Evolutionary conservation across 768 basidiomycete species (phyloP), one percentile per base, ranked within the genome.

Genomic region (Dioszegia hungarica): DNA sequence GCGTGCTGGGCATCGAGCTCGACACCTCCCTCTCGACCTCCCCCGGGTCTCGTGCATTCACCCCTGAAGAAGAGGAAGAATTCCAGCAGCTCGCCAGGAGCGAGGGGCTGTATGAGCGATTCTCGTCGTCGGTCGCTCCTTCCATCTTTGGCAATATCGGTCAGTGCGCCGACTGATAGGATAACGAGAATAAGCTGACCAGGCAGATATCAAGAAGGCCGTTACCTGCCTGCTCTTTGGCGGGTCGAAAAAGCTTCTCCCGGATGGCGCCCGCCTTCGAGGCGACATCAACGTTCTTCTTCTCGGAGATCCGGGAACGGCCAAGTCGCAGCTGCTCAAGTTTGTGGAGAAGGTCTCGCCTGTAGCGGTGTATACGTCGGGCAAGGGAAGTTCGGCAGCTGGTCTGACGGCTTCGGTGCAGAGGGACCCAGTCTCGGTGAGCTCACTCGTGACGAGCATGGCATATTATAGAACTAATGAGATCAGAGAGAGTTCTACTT

Each of bases 291-390:
- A 99, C 73, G 95, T 99, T 19, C 79, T 99, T 10, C 78, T 98
- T 25, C 83, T 99, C 27, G 95, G 95, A 75, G 95, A 99, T 75
- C 95, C 95, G 8, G 95, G 95, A 78, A 98, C 95, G 14, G 95
- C 95, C 20, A 99, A 99, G 77, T 90, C 87, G 79, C 95, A 99
- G 69, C 79, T 99, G 66, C 84, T 99, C 60, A 99, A 99, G 70
- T 99, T 99, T 64, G 95, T 98, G 12, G 95, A 99, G 75, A 99
- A 98, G 76, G 93, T 97, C 44, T 92, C 95, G 0, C 95, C 95
- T 0, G 93, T 98, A 60, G 89, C 94, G 0, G 95, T 99, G 0
- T 98, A 99, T 74, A 98, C 95, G 0, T 95, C 93, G 17, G 95
- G 95, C 3, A 99, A 99, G 73, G 95, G 95, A 48, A 92, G 90